Percentiles rank a stretch among this genome's conserved stretches.
Conservation (phyloP, 2,329 filamentous ascomycete genomes). For the Aotearoamyces nothofagi region DNA sequence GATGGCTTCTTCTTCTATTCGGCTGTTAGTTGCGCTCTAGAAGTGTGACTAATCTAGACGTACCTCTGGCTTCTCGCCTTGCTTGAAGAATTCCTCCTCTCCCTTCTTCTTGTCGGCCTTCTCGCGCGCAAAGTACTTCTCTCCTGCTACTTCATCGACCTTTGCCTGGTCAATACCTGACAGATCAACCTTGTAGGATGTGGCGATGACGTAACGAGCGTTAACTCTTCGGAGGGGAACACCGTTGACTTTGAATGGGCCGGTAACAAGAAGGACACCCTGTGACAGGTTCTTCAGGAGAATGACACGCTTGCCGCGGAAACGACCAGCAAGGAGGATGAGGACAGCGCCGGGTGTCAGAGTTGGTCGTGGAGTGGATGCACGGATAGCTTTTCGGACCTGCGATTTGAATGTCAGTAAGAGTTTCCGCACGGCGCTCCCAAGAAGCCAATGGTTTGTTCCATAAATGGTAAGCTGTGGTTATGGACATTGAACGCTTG, state of each 20-base stretch:
- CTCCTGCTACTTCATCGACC: constrained; percentile 56
- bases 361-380: constrained; percentile 73
- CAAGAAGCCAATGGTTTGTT: too few species aligned
- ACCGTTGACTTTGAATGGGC: constrained; percentile 99
- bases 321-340: constrained; percentile 97
- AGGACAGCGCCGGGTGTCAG: constrained; percentile 92
- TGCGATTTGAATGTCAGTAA: too few species aligned
- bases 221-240: constrained; percentile 93
- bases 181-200: constrained; percentile 73
- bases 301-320: constrained; percentile 99
- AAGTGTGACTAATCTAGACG: constrained; percentile 18
- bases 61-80: constrained; percentile 96
- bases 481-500: too few species aligned
- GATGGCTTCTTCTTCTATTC: constrained; percentile 89
- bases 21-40: background rate
- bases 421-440: too few species aligned
- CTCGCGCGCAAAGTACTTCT: constrained; percentile 94
- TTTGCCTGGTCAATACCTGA: constrained; percentile 79
- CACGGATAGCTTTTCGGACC: constrained; percentile 88
- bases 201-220: constrained; percentile 86
- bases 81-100: constrained; percentile 99
- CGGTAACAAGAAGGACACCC: constrained; percentile 97
- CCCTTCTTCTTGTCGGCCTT: constrained; percentile 89
- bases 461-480: too few species aligned
- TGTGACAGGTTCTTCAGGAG: constrained; percentile 96